Conservation (phyloP, 2,329 filamentous ascomycete species). For the Pyrenophora tritici-repentis region DNA sequence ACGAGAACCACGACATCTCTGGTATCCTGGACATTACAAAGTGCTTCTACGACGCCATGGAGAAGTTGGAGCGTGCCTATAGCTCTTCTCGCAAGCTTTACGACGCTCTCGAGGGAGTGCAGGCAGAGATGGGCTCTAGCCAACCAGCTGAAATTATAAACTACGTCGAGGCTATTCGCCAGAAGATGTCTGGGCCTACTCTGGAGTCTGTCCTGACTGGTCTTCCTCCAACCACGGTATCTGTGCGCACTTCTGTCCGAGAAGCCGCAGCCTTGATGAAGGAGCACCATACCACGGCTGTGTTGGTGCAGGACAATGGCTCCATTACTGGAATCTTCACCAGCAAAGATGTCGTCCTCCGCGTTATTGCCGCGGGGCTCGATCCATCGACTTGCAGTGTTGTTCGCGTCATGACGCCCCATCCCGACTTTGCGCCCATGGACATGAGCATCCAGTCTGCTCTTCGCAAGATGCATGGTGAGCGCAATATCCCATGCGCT, state of each 20-base stretch:
- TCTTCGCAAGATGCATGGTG: slow-evolving; percentile 98
- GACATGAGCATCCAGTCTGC: slow-evolving; percentile 99
- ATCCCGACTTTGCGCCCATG: slow-evolving; percentile 96
- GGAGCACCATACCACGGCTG: slow-evolving; percentile 96
- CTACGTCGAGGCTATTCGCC: slow-evolving; percentile 92
- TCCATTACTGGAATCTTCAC: slow-evolving; percentile 99
- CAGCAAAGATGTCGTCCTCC: slow-evolving; percentile 97
- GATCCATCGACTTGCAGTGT: slow-evolving; percentile 96
- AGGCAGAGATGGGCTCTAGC: slow-evolving; percentile 92
- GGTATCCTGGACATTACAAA: slow-evolving; percentile 98
- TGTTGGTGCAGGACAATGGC: slow-evolving; percentile 94
- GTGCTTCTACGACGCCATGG: slow-evolving; percentile 99
- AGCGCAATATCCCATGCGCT: slow-evolving; percentile 40
- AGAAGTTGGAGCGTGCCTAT: slow-evolving; percentile 97
- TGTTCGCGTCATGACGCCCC: slow-evolving; percentile 97
- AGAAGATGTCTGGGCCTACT: slow-evolving; percentile 97
- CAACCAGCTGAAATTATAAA: slow-evolving; percentile 99
- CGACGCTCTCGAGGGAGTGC: slow-evolving; percentile 94
- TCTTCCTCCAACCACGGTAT: slow-evolving; percentile 89
- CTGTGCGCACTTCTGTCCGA: slow-evolving; percentile 92
- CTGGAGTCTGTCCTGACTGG: slow-evolving; percentile 93
- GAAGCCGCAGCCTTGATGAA: slow-evolving; percentile 97
- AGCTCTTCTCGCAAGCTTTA: slow-evolving; percentile 98
- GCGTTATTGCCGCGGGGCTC: slow-evolving; percentile 94
- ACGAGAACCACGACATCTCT: slow-evolving; percentile 99